Percentiles rank a stretch among this genome's conserved stretches.
phyloP scores from a whole-genome alignment of 2,329 filamentous ascomycete species.

The Alternaria dauci region DNA sequence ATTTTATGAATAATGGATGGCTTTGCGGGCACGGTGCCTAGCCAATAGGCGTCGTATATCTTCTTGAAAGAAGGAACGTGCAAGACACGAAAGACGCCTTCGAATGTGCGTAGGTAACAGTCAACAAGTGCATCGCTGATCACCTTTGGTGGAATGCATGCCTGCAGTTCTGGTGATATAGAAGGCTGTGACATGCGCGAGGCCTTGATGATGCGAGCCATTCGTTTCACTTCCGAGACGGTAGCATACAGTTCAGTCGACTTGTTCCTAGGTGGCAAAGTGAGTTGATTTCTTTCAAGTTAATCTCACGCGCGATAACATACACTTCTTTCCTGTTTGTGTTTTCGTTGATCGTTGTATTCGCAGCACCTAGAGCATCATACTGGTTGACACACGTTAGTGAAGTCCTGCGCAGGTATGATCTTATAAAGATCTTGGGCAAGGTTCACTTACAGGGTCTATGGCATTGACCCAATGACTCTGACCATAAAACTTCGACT shows the following conservation, averaged over 20 bases:
- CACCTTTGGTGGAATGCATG: constrained; percentile 57
- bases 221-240: constrained; percentile 57
- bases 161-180: constrained; percentile 54
- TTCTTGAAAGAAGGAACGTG: constrained; percentile 61
- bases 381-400: constrained; percentile 18
- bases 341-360: constrained; percentile 43
- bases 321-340: constrained; percentile 51
- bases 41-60: constrained; percentile 63
- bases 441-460: constrained; percentile 35
- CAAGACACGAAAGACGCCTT: constrained; percentile 59
- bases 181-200: constrained; percentile 49
- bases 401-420: no score
- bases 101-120: constrained; percentile 60
- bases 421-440: background rate
- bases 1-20: constrained; percentile 61
- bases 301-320: background rate
- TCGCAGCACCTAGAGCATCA: constrained; percentile 25
- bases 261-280: constrained; percentile 17
- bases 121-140: constrained; percentile 59
- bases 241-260: constrained; percentile 33
- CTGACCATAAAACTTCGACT: constrained; percentile 64
- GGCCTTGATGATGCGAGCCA: constrained; percentile 62
- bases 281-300: background rate
- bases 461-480: constrained; percentile 58
- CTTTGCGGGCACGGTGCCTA: constrained; percentile 49